A percentile compares a stretch with the other conserved stretches of the same genome.
Conservation (phyloP, 2,329 filamentous ascomycete species). For the Talaromyces rugulosus region DNA sequence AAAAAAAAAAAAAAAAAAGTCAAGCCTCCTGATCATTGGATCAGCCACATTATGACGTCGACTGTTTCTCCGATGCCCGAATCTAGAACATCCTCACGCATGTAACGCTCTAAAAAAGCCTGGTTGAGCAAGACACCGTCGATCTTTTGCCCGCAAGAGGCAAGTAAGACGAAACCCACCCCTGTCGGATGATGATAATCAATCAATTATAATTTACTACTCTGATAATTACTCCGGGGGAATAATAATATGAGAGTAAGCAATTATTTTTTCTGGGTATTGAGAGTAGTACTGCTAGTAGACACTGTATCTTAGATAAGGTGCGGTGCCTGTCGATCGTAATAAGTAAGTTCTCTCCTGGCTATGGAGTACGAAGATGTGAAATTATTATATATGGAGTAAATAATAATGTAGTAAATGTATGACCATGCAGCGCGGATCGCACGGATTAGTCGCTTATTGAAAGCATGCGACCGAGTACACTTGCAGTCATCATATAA, state of each 20-base stretch:
- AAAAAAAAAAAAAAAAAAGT: not conserved
- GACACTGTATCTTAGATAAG: not conserved
- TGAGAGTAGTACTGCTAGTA: not conserved
- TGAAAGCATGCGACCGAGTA: not conserved
- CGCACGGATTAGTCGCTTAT: not conserved
- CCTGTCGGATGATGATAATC: not conserved
- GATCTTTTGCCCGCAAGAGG: not conserved
- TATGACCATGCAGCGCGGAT: not conserved
- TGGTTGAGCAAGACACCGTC: not conserved
- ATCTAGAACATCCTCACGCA: not conserved
- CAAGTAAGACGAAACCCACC: not conserved
- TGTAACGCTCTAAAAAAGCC: not conserved
- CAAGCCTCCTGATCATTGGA: not conserved
- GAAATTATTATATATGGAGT: no score
- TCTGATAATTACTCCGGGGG: not conserved
- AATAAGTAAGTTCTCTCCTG: not conserved
- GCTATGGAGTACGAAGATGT: no score
- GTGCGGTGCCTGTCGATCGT: conserved; percentile 11
- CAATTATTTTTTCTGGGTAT: not conserved
- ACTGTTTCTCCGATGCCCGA: not conserved
- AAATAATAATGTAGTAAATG: not conserved
- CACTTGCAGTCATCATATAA: not conserved
- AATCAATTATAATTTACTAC: not conserved
- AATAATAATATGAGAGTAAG: not conserved
- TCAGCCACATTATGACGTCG: not conserved